These are phyloP conservation scores for Blastobotrys elegans DNA, from an alignment of 1,139 yeast genomes.

Conservation along the genomic window DNA sequence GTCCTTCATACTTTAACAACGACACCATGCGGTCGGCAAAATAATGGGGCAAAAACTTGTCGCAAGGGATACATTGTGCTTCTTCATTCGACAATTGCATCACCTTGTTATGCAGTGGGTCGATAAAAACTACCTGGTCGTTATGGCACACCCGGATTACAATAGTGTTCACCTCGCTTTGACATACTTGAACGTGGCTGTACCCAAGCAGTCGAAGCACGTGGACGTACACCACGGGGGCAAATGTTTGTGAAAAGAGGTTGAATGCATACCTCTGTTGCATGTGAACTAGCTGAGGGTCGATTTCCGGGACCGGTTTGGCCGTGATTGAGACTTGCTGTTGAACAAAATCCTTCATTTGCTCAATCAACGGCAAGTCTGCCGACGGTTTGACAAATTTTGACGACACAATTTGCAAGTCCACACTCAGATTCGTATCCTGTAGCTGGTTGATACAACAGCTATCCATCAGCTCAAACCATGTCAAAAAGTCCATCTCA, in stretches of 20 bases:
- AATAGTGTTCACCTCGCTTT: not conserved
- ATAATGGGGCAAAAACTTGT: constrained; percentile 1
- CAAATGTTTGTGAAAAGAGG: constrained; percentile 3
- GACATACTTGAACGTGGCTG: not conserved
- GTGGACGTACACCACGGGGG: constrained; percentile 7
- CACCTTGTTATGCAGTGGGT: not conserved
- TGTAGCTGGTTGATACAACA: constrained; percentile 1
- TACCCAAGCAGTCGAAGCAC: not conserved
- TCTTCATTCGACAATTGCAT: not conserved
- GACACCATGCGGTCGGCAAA: not conserved
- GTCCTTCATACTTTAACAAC: not conserved
- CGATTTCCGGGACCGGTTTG: not conserved
- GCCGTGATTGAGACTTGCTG: constrained; percentile 1
- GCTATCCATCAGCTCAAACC: constrained; percentile 7
- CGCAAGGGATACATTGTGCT: not conserved
- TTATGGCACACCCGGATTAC: not conserved
- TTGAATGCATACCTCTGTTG: constrained; percentile 3
- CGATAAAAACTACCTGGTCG: not conserved
- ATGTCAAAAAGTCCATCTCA: not conserved
- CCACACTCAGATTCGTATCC: not conserved
- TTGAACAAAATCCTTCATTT: not conserved
- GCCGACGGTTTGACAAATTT: not conserved
- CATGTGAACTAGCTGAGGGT: constrained; percentile 1
- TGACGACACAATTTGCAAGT: not conserved
- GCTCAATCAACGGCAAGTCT: not conserved